Base-by-base conservation (phyloP, 2,329 filamentous ascomycete species). In the Ophiostoma sp. region DNA sequence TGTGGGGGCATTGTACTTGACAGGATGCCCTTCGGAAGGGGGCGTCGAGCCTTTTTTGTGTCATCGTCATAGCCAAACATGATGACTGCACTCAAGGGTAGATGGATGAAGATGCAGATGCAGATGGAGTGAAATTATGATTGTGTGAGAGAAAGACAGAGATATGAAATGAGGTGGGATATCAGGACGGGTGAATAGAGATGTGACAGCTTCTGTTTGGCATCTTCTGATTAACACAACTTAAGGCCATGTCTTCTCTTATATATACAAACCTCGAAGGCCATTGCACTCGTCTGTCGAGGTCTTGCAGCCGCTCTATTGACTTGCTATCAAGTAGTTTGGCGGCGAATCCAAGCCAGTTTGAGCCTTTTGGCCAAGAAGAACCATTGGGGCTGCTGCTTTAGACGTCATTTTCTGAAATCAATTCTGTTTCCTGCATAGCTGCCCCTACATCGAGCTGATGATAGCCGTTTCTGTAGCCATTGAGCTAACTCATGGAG, bases 11-110 rank as follows among this genome's bases (percentile, higher is more conserved):
- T 23, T 23, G 57, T 62, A 11, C 52, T 23, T 57, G n/a, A 27
- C 52, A 57, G 23, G n/a, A 57, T 27, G n/a, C 52, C 52, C n/a
- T 57, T 3, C 13, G 52, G 52, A 2, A 57, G n/a, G n/a, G 52
- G 52, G 52, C 52, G 52, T 27, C 52, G n/a, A 57, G 52, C 52
- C 11, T 23, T 57, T 15, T 57, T 57, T 7, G 10, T 57, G 52
- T 31, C 52, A 27, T 57, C 52, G 10, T 57, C 52, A 57, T 57
- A n/a, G 23, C 52, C 52, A 31, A 57, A 57, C 52, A 57, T 57
- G n/a, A 27, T 27, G 52, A 13, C n/a, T 27, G 52, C 13, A 57
- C 52, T 27, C 5, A 57, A 23, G n/a, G 23, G 52, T 57, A 27
- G n/a, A 11, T 20, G 17, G 17, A 17, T 23, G 48, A 11, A 54